Evolutionary conservation across 768 basidiomycete species (phyloP).

Genomic region (Termitomyces sp.): DNA sequence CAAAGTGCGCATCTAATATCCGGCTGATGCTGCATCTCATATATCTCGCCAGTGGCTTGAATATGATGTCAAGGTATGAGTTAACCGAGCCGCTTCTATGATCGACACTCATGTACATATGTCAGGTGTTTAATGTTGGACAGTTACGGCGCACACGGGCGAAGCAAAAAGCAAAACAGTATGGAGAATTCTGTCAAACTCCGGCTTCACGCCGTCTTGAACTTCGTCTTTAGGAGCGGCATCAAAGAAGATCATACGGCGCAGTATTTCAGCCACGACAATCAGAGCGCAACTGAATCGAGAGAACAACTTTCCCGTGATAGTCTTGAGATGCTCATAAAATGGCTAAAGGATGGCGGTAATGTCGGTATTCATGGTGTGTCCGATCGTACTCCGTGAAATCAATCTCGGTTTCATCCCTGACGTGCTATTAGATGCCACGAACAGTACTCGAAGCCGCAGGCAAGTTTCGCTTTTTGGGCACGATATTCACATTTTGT

Average conservation of each 20-base stretch:
- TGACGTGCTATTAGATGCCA: slow-evolving; percentile 63
- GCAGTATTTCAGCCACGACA: slow-evolving; percentile 83
- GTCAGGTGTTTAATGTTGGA: slow-evolving; percentile 95
- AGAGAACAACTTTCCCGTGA: slow-evolving; percentile 86
- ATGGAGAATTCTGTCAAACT: slow-evolving; percentile 12
- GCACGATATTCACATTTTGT: background rate
- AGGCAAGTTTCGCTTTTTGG: slow-evolving; percentile 38
- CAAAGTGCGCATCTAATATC: slow-evolving; percentile 45
- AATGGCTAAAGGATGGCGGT: slow-evolving; percentile 91
- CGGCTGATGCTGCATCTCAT: slow-evolving; percentile 1
- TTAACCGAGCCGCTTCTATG: background rate
- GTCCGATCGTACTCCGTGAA: background rate
- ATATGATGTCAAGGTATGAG: slow-evolving; percentile 84
- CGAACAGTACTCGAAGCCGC: slow-evolving; percentile 79
- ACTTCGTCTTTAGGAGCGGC: slow-evolving; percentile 48
- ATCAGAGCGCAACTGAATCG: slow-evolving; percentile 65
- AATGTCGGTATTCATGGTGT: slow-evolving; percentile 98
- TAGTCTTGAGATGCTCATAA: slow-evolving; percentile 89
- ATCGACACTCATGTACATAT: background rate
- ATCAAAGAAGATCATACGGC: slow-evolving; percentile 89
- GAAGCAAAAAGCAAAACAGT: slow-evolving; percentile 72
- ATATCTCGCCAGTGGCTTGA: slow-evolving; percentile 79
- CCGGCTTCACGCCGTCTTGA: background rate
- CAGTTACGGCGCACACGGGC: slow-evolving; percentile 88
- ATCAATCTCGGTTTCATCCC: background rate